Conservation (phyloP, 78 protist genomes). For the Cavenderia fasciculata region DNA sequence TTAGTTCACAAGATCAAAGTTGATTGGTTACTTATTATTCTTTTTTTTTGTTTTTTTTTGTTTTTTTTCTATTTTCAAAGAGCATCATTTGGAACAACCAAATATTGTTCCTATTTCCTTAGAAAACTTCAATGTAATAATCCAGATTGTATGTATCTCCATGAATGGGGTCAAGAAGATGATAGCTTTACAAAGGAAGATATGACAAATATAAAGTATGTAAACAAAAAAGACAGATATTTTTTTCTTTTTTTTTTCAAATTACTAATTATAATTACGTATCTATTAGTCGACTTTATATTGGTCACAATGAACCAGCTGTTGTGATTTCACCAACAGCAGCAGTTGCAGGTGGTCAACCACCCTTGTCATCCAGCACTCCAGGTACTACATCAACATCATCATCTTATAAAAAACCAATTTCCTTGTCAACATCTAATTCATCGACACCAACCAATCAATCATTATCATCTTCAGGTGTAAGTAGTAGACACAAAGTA, state of each 20-base stretch:
- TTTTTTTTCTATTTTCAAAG: slow-evolving; percentile 34
- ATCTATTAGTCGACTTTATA: too few species aligned
- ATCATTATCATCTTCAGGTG: slow-evolving; percentile 12
- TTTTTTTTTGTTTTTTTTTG: not conserved
- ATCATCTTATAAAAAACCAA: not conserved
- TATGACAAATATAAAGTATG: slow-evolving; percentile 69
- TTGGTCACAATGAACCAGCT: not conserved
- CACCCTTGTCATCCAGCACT: too few species aligned
- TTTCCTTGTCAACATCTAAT: not conserved
- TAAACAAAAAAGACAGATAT: not conserved
- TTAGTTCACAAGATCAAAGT: too few species aligned
- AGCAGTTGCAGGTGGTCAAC: too few species aligned
- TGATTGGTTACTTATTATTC: not conserved
- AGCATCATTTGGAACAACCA: slow-evolving; percentile 96
- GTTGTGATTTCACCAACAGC: not conserved
- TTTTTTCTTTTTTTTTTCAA: not conserved
- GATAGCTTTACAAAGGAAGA: slow-evolving; percentile 93
- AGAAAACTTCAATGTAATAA: slow-evolving; percentile 87
- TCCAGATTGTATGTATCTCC: slow-evolving; percentile 97
- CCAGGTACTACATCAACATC: not conserved
- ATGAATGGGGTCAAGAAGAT: slow-evolving; percentile 90
- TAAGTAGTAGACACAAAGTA: too few species aligned
- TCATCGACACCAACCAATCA: not conserved
- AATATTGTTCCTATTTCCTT: slow-evolving; percentile 94
- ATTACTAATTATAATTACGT: too few species aligned